Conservation (phyloP, 257 asterid species). For the Solanum raphanifolium region DNA sequence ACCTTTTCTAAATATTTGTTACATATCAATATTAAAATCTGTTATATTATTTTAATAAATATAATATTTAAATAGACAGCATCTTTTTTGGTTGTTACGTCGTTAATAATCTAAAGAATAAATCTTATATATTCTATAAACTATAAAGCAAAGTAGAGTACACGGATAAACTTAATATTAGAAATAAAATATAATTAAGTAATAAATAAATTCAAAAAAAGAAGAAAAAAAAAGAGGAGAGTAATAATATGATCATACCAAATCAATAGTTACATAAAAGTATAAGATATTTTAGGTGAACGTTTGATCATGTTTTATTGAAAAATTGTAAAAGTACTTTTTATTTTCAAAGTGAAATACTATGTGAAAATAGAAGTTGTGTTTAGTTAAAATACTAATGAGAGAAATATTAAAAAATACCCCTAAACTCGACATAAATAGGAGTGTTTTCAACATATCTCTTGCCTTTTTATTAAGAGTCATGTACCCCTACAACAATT, state of each 20-base stretch:
- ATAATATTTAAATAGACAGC: no score
- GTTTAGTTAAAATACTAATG: no score
- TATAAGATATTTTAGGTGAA: background rate
- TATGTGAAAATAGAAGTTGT: background rate
- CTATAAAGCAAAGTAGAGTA: background rate
- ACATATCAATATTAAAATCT: background rate
- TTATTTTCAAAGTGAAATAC: background rate
- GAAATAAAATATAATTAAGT: background rate
- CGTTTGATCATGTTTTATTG: no score
- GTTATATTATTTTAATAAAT: background rate
- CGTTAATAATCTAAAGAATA: background rate
- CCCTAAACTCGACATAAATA: no score
- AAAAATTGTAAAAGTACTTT: no score
- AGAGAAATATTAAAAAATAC: no score
- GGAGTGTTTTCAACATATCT: no score
- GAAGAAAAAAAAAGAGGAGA: no score
- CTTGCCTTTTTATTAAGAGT: accelerated
- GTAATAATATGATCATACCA: background rate
- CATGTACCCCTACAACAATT: no score
- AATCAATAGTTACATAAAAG: background rate
- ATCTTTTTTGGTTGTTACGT: background rate
- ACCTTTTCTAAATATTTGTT: background rate
- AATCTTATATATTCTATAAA: background rate
- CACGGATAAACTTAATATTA: background rate
- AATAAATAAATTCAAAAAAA: background rate